A percentile compares a stretch with the other conserved stretches of the same genome.
Conservation (phyloP, 2,329 filamentous ascomycete species). For the Xylariaceae sp. region DNA sequence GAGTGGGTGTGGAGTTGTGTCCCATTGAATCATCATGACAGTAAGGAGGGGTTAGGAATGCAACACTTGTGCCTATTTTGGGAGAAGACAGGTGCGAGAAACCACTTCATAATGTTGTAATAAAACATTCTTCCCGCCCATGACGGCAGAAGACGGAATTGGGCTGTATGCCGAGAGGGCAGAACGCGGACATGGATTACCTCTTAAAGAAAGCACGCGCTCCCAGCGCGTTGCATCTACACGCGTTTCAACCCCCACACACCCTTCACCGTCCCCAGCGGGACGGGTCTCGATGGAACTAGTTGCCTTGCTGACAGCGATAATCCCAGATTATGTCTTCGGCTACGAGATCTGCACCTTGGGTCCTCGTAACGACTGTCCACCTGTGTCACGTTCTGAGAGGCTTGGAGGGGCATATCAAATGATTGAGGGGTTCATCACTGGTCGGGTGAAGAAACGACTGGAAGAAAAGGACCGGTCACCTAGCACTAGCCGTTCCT, state of each 20-base stretch:
- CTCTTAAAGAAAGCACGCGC: conserved; percentile 6
- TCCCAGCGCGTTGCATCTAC: conserved; percentile 5
- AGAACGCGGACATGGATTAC: conserved; percentile 7
- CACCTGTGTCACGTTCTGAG: too few relatives aligned
- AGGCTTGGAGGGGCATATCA: too few relatives aligned
- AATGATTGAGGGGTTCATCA: too few relatives aligned
- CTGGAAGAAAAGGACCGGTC: too few relatives aligned
- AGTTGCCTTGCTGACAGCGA: conserved; percentile 16
- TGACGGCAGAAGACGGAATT: conserved; percentile 7
- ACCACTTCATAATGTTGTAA: conserved; percentile 13
- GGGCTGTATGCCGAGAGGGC: neutral
- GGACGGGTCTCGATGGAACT: conserved; percentile 12
- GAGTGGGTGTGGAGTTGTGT: conserved; percentile 1
- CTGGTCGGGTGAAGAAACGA: too few relatives aligned
- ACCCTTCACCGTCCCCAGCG: conserved; percentile 4
- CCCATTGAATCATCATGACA: neutral
- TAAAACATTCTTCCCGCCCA: neutral
- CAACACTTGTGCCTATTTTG: conserved; percentile 18
- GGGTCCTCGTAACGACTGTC: neutral
- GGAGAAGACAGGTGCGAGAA: conserved; percentile 17
- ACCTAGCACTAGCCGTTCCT: too few relatives aligned
- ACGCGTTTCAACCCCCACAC: conserved; percentile 9
- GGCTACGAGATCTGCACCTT: conserved; percentile 3
- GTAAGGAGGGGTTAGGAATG: conserved; percentile 6
- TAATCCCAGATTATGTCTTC: conserved; percentile 13